Evolutionary conservation across 352 stramenopile species (phyloP).

Genomic region (Phytophthora quininea): DNA sequence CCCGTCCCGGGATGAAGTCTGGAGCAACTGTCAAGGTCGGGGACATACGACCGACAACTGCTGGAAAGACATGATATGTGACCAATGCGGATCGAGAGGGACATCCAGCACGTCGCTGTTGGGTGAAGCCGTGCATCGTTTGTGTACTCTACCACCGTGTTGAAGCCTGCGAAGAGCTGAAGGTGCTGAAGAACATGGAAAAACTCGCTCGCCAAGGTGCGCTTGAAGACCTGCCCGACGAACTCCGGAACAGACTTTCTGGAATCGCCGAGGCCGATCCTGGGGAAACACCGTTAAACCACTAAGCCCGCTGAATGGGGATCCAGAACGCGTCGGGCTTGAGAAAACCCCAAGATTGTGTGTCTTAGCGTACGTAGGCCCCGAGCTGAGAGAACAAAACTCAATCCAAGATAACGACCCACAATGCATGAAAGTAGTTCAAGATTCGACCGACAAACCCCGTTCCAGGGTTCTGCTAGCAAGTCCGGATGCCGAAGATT

Average conservation of each 20-base stretch:
- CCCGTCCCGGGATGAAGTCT: too few species aligned
- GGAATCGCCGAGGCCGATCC: background rate
- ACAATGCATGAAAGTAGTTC: conserved; percentile 29
- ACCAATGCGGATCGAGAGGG: conserved; percentile 6
- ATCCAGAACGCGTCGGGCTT: conserved; percentile 23
- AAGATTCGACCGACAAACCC: too few species aligned
- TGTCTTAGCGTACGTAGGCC: conserved; percentile 13
- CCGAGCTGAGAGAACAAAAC: background rate
- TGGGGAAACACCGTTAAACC: conserved; percentile 19
- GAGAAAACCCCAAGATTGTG: conserved; percentile 4
- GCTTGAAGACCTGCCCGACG: background rate
- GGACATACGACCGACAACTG: conserved; percentile 1
- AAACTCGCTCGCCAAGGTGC: background rate
- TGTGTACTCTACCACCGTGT: conserved; percentile 1
- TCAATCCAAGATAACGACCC: conserved; percentile 4
- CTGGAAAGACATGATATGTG: background rate
- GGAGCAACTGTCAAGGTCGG: background rate
- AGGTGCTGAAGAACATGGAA: background rate
- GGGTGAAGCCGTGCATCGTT: background rate
- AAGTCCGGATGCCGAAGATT: background rate
- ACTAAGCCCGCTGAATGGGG: conserved; percentile 16
- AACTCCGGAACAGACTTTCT: background rate
- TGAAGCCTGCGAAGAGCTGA: conserved; percentile 4
- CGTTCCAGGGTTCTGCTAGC: too few species aligned
- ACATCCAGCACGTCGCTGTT: conserved; percentile 1